These are phyloP conservation scores for Luzula sylvatica DNA, from an alignment of 176 grass and related monocot genomes.

Conservation along the genomic window DNA sequence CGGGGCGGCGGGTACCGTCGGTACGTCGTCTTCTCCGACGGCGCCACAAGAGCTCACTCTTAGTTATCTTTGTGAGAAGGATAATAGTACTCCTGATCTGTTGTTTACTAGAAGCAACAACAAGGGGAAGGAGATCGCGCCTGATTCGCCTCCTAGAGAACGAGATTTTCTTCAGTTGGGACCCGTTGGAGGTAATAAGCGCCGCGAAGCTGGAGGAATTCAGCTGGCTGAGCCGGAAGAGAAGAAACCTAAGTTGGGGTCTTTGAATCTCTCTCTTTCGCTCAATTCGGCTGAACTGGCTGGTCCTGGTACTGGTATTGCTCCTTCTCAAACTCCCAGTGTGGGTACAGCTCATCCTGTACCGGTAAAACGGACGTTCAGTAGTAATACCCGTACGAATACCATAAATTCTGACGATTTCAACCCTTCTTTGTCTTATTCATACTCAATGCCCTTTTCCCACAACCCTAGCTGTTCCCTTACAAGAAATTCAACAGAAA, in stretches of 20 bases:
- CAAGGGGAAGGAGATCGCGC: slow-evolving; percentile 24
- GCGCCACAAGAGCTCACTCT: slow-evolving; percentile 43
- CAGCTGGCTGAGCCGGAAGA: slow-evolving; percentile 11
- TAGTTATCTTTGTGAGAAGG: slow-evolving; percentile 42
- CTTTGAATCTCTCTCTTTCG: slow-evolving; percentile 44
- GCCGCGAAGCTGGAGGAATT: slow-evolving; percentile 12
- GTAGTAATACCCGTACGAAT: slow-evolving; percentile 49
- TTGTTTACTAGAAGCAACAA: slow-evolving; percentile 1
- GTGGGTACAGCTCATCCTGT: slow-evolving; percentile 9
- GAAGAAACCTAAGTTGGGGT: slow-evolving; percentile 17
- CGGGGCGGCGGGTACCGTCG: not conserved
- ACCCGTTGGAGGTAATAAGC: slow-evolving; percentile 10
- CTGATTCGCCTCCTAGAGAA: not conserved
- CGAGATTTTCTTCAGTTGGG: slow-evolving; percentile 22
- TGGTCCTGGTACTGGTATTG: not conserved
- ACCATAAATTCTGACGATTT: slow-evolving; percentile 85
- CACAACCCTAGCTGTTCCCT: slow-evolving; percentile 98
- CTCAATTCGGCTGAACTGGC: slow-evolving; percentile 39
- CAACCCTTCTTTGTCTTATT: slow-evolving; percentile 58
- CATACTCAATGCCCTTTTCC: slow-evolving; percentile 79
- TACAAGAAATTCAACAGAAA: slow-evolving; percentile 88
- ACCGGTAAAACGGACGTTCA: slow-evolving; percentile 29
- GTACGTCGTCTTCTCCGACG: slow-evolving; percentile 1
- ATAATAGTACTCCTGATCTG: slow-evolving; percentile 16
- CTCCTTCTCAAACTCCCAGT: slow-evolving; percentile 4